Evolutionary conservation across 176 grass and related monocot species (phyloP).

Genomic region (Echinochloa phyllopogon): DNA sequence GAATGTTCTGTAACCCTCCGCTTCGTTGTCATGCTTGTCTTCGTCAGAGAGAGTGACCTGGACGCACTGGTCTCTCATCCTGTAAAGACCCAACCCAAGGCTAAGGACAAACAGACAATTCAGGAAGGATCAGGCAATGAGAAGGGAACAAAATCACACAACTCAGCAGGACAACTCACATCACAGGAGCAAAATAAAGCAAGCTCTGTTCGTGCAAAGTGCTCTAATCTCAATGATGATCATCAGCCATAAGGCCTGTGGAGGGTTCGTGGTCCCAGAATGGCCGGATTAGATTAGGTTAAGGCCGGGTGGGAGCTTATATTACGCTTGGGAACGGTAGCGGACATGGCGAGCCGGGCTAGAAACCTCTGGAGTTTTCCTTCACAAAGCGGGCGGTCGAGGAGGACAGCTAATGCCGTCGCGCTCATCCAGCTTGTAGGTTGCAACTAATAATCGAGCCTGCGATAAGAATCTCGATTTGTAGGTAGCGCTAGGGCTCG

Average conservation of each 20-base stretch:
- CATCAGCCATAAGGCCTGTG: not conserved
- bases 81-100: not conserved
- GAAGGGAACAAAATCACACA: conserved; percentile 21
- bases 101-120: not conserved
- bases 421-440: conserved; percentile 41
- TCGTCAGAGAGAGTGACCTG: conserved; percentile 20
- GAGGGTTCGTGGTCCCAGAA: not conserved
- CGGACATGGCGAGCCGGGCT: not conserved
- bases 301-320: no score
- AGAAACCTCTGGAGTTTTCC: conserved; percentile 31
- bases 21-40: conserved; percentile 38
- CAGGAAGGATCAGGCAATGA: not conserved
- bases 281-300: not conserved
- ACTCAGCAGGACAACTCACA: not conserved
- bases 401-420: conserved; percentile 32
- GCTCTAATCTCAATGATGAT: not conserved
- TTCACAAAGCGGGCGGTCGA: not conserved
- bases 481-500: conserved; percentile 8
- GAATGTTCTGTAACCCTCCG: conserved; percentile 40
- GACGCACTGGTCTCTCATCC: not conserved
- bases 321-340: not conserved
- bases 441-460: conserved; percentile 36
- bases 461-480: conserved; percentile 35
- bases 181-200: not conserved
- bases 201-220: not conserved